Conservation (phyloP, 2,329 filamentous ascomycete genomes). For the Shiraia bambusicola region DNA sequence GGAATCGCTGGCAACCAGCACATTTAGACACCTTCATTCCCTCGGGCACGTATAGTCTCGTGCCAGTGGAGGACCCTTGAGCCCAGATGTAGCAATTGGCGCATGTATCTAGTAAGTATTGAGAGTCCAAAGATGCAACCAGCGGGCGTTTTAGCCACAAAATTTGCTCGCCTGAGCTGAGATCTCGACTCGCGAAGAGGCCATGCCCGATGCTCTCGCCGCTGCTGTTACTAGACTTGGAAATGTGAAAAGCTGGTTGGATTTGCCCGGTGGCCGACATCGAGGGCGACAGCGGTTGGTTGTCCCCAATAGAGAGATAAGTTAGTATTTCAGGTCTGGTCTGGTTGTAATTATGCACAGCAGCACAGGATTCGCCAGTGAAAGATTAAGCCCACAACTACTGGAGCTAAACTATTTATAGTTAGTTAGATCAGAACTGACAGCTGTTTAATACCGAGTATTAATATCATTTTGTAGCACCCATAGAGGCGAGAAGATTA, state of each 20-base stretch:
- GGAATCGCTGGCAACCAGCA: constrained; percentile 58
- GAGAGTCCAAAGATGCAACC: constrained; percentile 56
- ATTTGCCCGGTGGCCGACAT: not conserved
- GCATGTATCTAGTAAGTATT: constrained; percentile 57
- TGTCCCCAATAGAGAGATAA: too few species aligned
- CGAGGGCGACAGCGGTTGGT: not conserved
- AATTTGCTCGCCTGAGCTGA: constrained; percentile 53
- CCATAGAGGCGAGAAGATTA: too few species aligned
- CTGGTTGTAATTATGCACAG: too few species aligned
- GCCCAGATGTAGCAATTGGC: constrained; percentile 57
- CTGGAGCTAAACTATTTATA: too few species aligned
- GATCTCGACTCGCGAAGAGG: constrained; percentile 55
- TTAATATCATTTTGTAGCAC: too few species aligned
- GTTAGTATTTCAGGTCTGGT: too few species aligned
- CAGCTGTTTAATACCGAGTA: too few species aligned
- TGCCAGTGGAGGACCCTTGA: constrained; percentile 33
- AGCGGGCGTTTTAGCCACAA: constrained; percentile 54
- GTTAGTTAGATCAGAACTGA: too few species aligned
- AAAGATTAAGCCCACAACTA: too few species aligned
- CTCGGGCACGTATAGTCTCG: constrained; percentile 36
- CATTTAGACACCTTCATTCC: constrained; percentile 54
- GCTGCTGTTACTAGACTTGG: constrained; percentile 21
- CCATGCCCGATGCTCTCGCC: constrained; percentile 50
- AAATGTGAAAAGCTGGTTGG: constrained; percentile 23
- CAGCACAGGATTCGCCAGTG: too few species aligned